Base-by-base conservation (phyloP, 148 eudicot genomes). In the Persicaria tinctoria region DNA sequence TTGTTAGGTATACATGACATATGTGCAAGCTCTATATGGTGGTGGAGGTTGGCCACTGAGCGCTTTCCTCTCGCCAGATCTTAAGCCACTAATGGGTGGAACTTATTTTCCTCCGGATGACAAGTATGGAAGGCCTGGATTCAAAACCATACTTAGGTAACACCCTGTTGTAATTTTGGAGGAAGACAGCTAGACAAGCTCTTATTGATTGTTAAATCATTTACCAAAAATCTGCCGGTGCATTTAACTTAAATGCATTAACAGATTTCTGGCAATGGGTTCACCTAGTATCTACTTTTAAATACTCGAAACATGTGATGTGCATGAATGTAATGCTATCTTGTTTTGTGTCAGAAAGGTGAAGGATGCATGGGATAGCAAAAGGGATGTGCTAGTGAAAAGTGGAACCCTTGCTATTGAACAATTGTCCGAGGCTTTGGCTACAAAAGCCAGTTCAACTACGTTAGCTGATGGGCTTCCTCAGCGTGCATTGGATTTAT, bases 21-120 rank as follows among this genome's bases (percentile, higher is more conserved):
- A 90, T 81, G 98, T 94, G 74, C 97, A 91, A 78, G 98, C 98
- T 69, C 79, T 94, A 75, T 91, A 91, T 77, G 96, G 97, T 73
- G 89, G 98, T 75, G 98, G 98, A 83, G 98, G 98, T 75, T 94
- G 98, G 98, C 98, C 98, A 8, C 77, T 94, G 79, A 88, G 85
- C 27, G 98, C 77, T 73, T 94, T 94, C 82, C 93, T 94, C 73
- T 91, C 98, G 46, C 96, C 98, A 73, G 96, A 91, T 83, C 77
- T 94, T 77, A 94, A 90, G 89, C 98, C 98, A 54, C 78, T 94
- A 71, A 90, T 94, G 97, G 98, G 98, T 66, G 98, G 98, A 74
- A 94, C 97, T 74, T 94, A 94, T 77, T 94, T 94, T 59, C 98
- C 98, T 63, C 98, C 97, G 12, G 93, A 91, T 79, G 98, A 94